These are phyloP conservation scores for Solanum sejunctum DNA, from an alignment of 257 asterid species.

Conservation along the genomic window DNA sequence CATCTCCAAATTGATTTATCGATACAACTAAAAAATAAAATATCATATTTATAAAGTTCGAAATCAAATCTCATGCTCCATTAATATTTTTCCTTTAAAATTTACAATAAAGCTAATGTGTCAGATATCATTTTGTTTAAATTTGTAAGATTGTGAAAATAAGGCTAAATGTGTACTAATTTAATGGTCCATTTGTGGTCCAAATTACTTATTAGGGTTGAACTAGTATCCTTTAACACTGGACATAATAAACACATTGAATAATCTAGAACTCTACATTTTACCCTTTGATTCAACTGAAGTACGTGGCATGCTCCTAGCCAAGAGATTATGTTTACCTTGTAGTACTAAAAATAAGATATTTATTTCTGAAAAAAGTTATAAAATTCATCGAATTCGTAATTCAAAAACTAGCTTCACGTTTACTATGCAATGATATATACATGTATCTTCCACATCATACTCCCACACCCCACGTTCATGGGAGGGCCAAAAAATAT, in stretches of 20 bases:
- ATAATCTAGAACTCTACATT: not conserved
- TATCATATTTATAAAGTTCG: too few species aligned
- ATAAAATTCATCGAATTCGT: not conserved
- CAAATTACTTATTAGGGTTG: not conserved
- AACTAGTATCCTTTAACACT: not conserved
- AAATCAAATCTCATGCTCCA: not conserved
- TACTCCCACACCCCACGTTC: not conserved
- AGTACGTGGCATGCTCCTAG: not conserved
- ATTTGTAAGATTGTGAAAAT: not conserved
- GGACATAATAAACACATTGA: not conserved
- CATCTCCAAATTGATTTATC: too few species aligned
- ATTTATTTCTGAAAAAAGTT: not conserved
- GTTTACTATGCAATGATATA: not conserved
- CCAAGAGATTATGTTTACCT: not conserved
- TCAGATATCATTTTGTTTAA: not conserved
- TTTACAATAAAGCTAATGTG: not conserved
- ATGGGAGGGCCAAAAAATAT: not conserved
- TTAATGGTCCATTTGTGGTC: not conserved
- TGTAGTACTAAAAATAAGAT: not conserved
- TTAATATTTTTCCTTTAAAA: not conserved
- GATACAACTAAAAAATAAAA: too few species aligned
- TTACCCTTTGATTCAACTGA: not conserved
- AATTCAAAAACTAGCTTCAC: too few species aligned
- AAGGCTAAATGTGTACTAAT: not conserved
- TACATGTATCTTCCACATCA: not conserved